Base-by-base conservation (phyloP, 2,329 filamentous ascomycete species). In the Setomelanomma holmii region DNA sequence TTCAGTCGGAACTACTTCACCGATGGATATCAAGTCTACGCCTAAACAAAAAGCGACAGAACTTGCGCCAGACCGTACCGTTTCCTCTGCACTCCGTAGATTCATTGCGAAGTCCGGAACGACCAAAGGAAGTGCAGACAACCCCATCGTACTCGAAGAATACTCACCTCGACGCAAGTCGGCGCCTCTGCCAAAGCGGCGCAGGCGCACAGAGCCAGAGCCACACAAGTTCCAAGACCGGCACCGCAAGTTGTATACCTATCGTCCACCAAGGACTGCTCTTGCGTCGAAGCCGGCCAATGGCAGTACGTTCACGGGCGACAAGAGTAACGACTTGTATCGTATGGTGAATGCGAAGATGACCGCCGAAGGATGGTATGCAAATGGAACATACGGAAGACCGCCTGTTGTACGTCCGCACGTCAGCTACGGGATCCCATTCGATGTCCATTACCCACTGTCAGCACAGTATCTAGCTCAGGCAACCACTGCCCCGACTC, bases 101-200 rank as follows among this genome's bases (percentile, higher is more conserved):
- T 45, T 43, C 16, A 27, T 34, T 11, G 17, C 40, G n/a, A 53
- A 51, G 30, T 27, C 45, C 3, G 35, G 14, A 19, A 40, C 40
- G 14, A 41, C 35, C 30, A 43, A 51, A 23, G 65, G 65, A 39
- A 66, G 57, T 36, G 45, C 46, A 4, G 45, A 61, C 5, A 57
- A 68, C 20, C 67, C 67, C 12, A 71, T 71, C n/a, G 48, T 63
- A 23, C 43, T 69, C 20, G 47, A 56, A n/a, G 59, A 61, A 17
- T 45, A 53, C 14, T 49, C 54, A 10, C 55, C 65, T 7, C 53
- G 27, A 10, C 43, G 43, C 27, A 11, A 16, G 12, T 7, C 8
- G 22, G 20, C 43, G 14, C 19, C 45, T 14, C 45, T 40, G 4
- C 23, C 35, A n/a, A 4, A 14, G n/a, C 24, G n/a, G n/a, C n/a